phyloP scores from a whole-genome alignment of 2,329 filamentous ascomycete species.

The Penicillium psychrosexuale region DNA sequence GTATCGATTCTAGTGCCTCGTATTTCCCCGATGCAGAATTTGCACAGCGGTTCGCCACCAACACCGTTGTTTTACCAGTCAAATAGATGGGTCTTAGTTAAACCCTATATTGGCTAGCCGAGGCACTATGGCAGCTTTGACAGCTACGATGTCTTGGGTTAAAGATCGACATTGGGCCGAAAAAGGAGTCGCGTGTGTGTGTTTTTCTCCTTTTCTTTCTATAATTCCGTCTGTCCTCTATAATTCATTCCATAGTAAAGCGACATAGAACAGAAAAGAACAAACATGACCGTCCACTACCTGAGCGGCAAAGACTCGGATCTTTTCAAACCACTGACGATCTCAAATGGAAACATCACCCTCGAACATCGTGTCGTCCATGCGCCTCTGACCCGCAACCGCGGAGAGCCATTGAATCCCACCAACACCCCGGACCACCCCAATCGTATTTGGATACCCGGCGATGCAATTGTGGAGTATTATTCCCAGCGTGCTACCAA shows the following conservation, averaged over 20 bases:
- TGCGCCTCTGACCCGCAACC: constrained; percentile 54
- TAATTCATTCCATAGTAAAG: neutral
- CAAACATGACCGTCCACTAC: constrained; percentile 24
- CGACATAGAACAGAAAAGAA: neutral
- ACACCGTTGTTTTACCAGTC: constrained; percentile 11
- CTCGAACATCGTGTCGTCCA: constrained; percentile 53
- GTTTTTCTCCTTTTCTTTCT: neutral
- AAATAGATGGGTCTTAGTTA: neutral
- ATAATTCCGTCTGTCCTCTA: neutral
- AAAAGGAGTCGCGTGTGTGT: neutral
- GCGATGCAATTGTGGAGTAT: constrained; percentile 42
- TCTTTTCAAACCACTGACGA: constrained; percentile 46
- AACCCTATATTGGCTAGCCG: constrained; percentile 17
- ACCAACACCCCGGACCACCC: constrained; percentile 46
- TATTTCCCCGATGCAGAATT: constrained; percentile 3
- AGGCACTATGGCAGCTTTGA: constrained; percentile 12
- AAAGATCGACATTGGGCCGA: neutral
- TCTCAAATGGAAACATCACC: constrained; percentile 48
- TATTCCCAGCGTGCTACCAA: constrained; percentile 40
- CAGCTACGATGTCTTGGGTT: neutral
- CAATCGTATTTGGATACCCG: constrained; percentile 50
- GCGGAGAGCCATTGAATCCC: constrained; percentile 47
- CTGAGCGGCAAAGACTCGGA: constrained; percentile 29
- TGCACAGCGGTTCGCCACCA: neutral
- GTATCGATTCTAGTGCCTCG: constrained; percentile 6